phyloP scores from a whole-genome alignment of 305 asterid genomes.

The Solanum chacoense region DNA sequence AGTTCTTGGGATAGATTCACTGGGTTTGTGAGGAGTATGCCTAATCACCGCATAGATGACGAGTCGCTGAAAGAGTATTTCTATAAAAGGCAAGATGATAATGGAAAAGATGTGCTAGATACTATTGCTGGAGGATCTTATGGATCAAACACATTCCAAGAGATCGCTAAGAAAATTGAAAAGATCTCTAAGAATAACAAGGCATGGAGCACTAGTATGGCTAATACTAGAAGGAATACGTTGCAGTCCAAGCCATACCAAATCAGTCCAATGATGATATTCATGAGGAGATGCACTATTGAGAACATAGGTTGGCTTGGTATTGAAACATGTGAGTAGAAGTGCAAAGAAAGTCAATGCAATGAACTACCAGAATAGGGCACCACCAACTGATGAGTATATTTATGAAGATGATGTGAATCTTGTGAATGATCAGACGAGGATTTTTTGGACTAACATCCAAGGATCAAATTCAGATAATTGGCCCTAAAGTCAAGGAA shows the following conservation, averaged over 20 bases:
- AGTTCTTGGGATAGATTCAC: not conserved
- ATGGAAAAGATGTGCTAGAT: not conserved
- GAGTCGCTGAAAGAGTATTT: not conserved
- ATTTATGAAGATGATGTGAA: not conserved
- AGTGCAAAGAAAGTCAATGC: not conserved
- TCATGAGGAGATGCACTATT: not conserved
- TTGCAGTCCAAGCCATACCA: not conserved
- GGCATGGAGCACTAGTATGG: not conserved
- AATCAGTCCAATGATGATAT: not conserved
- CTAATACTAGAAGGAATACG: not conserved
- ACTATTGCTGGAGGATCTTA: not conserved
- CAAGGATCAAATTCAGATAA: not conserved
- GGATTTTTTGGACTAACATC: not conserved
- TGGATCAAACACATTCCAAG: not conserved
- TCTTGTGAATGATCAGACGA: not conserved
- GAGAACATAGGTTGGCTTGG: not conserved
- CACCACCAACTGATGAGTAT: not conserved
- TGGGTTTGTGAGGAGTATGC: not conserved
- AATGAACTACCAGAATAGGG: not conserved
- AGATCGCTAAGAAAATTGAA: not conserved
- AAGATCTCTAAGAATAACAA: not conserved
- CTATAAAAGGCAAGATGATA: not conserved
- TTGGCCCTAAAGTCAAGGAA: not conserved
- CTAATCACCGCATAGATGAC: not conserved
- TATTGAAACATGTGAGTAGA: not conserved